Evolutionary conservation across 2,329 filamentous ascomycete genomes (phyloP).

Genomic region (Chaetomiaceae sp.): DNA sequence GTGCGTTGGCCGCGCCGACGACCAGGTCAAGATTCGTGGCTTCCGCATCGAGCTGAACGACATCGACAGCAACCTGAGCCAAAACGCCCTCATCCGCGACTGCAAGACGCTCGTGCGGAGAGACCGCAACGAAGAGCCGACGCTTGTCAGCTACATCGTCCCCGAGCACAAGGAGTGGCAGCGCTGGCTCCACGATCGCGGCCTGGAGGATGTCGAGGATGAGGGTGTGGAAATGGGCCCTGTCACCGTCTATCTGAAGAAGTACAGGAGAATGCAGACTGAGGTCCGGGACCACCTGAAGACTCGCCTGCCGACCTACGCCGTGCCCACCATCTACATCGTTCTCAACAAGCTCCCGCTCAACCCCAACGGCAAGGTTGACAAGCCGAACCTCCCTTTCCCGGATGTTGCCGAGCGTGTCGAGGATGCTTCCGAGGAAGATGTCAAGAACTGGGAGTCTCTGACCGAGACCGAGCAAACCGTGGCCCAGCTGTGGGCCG

Average conservation of each 20-base stretch:
- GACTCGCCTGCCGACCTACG: constrained; percentile 67
- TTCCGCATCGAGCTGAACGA: constrained; percentile 94
- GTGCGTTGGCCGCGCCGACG: constrained; percentile 75
- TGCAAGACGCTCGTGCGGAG: constrained; percentile 80
- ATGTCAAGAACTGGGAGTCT: constrained; percentile 39
- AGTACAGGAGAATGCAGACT: constrained; percentile 43
- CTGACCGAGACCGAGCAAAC: constrained; percentile 55
- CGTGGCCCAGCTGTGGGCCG: constrained; percentile 69
- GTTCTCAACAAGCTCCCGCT: constrained; percentile 68
- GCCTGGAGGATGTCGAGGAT: constrained; percentile 52
- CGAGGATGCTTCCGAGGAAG: constrained; percentile 41
- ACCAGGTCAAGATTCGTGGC: constrained; percentile 92
- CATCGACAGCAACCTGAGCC: constrained; percentile 78
- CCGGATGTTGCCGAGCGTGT: constrained; percentile 66
- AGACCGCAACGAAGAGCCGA: constrained; percentile 80
- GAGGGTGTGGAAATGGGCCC: constrained; percentile 45
- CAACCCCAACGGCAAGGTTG: constrained; percentile 84
- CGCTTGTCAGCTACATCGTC: constrained; percentile 84
- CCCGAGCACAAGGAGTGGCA: constrained; percentile 74
- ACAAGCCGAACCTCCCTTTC: constrained; percentile 75
- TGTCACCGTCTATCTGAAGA: constrained; percentile 40
- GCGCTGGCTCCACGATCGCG: constrained; percentile 56
- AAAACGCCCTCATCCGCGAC: constrained; percentile 72
- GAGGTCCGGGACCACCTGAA: constrained; percentile 62
- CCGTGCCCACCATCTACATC: constrained; percentile 71